Base-by-base conservation (phyloP, 2,329 filamentous ascomycete species). In the Trichoderma asperellum region DNA sequence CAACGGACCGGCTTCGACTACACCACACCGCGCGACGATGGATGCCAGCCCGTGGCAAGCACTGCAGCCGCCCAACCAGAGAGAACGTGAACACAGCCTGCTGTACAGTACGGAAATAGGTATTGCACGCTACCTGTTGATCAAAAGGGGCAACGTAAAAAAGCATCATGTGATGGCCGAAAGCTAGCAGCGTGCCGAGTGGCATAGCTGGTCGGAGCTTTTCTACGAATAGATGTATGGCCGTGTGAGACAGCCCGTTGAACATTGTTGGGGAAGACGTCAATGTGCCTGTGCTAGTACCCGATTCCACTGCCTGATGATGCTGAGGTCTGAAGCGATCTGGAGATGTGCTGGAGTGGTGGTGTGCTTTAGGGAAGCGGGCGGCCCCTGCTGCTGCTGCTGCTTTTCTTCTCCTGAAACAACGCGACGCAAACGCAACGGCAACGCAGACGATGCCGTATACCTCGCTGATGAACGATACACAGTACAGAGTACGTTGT, bases 121-220 rank as follows among this genome's bases (percentile, higher is more conserved):
- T 3, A 53, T 34, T 5, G 47, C 27, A 64, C 29, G 49, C 40
- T 59, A 55, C 29, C 16, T 24, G 12, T 56, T 24, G 27, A 52
- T 52, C 37, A n/a, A 59, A 40, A 21, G 16, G 47, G 64, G 29
- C 64, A 6, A 49, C 32, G 55, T 52, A 37, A 52, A 67, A 49
- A 29, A 14, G 55, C 64, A 40, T 68, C 67, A 69, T 64, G 68
- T 69, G 68, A 69, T 64, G 59, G 52, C 11, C 58, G 40, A 37
- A 21, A 57, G 58, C 57, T 35, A 63, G 58, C 49, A 35, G 34
- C 24, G 37, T 37, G 64, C 52, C 32, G 34, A 56, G 52, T 53
- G 29, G 43, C 47, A 24, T 37, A 11, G 11, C 27, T 35, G 21
- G 40, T 55, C 68, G 68, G 68, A 59, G 53, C 43, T 60, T 66